These are phyloP conservation scores for Cantharellus cinnabarinus DNA, from an alignment of 768 basidiomycete genomes.

Conservation along the genomic window DNA sequence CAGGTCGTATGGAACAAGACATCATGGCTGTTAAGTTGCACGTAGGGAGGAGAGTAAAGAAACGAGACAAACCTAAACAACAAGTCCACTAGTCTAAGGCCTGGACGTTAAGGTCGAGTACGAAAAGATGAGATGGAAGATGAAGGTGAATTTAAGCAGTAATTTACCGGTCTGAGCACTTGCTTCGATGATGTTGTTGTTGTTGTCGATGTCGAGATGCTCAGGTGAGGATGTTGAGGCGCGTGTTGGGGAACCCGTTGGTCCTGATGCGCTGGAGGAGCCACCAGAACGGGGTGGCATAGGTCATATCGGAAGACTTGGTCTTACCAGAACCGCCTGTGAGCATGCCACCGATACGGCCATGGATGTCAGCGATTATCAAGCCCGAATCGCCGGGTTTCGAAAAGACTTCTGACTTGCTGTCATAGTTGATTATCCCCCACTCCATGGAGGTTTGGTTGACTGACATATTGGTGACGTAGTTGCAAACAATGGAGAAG, in stretches of 20 bases:
- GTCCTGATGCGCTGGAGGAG: slow-evolving; percentile 7
- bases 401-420: background rate
- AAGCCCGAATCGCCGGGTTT: slow-evolving; percentile 17
- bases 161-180: background rate
- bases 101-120: slow-evolving; percentile 7
- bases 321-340: slow-evolving; percentile 13
- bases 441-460: slow-evolving; percentile 12
- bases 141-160: slow-evolving; percentile 6
- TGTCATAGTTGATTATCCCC: slow-evolving; percentile 9
- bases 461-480: slow-evolving; percentile 9
- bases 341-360: slow-evolving; percentile 17
- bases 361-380: slow-evolving; percentile 13
- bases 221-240: background rate
- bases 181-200: background rate
- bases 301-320: slow-evolving; percentile 17
- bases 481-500: slow-evolving; percentile 18
- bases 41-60: slow-evolving; percentile 3
- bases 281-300: slow-evolving; percentile 22
- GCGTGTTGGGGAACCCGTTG: slow-evolving; percentile 4
- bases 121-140: slow-evolving; percentile 7
- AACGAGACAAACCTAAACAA: slow-evolving; percentile 4
- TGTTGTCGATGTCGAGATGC: background rate
- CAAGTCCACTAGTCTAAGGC: background rate
- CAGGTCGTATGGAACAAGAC: background rate
- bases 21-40: slow-evolving; percentile 1